These are phyloP conservation scores for Aureobasidium sp. DNA, from an alignment of 2,329 filamentous ascomycete genomes.

Conservation along the genomic window DNA sequence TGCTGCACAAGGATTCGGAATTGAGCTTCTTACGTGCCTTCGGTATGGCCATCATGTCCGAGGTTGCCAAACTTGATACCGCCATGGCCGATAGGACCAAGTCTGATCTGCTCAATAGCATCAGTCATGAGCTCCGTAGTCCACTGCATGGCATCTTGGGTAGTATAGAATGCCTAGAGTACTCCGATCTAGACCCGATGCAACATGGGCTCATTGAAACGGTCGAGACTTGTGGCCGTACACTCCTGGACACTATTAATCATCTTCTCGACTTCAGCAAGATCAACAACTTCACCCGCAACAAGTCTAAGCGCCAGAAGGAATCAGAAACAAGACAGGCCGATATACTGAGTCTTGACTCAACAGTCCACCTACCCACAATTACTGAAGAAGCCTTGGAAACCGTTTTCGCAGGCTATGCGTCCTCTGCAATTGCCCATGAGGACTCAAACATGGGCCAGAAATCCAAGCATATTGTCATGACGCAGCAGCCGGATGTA, in stretches of 20 bases:
- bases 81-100: conserved; percentile 41
- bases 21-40: conserved; percentile 38
- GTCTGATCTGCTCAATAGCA: conserved; percentile 45
- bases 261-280: conserved; percentile 40
- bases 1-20: conserved; percentile 35
- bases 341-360: conserved; percentile 21
- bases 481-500: conserved; percentile 20
- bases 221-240: conserved; percentile 44
- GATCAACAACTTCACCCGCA: conserved; percentile 31
- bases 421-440: conserved; percentile 19
- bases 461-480: conserved; percentile 12
- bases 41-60: conserved; percentile 36
- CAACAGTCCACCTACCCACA: conserved; percentile 36
- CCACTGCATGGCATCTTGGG: conserved; percentile 43
- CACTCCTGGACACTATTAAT: conserved; percentile 44
- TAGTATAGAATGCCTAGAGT: conserved; percentile 43
- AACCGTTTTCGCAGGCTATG: conserved; percentile 32
- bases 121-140: conserved; percentile 46
- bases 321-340: conserved; percentile 12
- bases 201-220: conserved; percentile 40
- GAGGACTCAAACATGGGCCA: conserved; percentile 34
- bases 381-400: conserved; percentile 50
- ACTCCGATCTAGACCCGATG: conserved; percentile 34
- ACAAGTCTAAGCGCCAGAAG: not conserved
- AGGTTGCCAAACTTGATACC: conserved; percentile 34